A percentile compares a stretch with the other conserved stretches of the same genome.
phyloP scores from a whole-genome alignment of 306 rosid species.

The Macrotyloma uniflorum region DNA sequence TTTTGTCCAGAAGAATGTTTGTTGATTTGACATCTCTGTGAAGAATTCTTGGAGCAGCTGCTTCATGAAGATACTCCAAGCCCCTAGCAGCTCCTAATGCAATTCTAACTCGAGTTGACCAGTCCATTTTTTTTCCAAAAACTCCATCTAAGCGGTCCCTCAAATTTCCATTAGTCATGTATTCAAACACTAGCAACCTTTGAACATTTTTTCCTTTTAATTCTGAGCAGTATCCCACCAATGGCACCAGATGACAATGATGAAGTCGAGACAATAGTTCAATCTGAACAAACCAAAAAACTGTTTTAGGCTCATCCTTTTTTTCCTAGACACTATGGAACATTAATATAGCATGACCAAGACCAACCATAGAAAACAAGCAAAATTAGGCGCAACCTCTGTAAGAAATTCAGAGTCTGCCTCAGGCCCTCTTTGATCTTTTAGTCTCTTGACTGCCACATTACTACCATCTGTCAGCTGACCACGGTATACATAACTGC shows the following conservation, averaged over 20 bases:
- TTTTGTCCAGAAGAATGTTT: conserved; percentile 90
- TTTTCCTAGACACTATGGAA: background rate
- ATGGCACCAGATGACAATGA: conserved; percentile 91
- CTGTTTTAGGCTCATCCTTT: conserved; percentile 2
- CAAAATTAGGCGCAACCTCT: conserved; percentile 61
- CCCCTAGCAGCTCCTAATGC: conserved; percentile 99
- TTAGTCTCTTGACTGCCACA: conserved; percentile 81
- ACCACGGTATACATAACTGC: conserved; percentile 92
- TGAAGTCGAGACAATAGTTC: conserved; percentile 89
- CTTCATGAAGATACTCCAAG: conserved; percentile 96
- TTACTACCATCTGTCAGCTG: conserved; percentile 62
- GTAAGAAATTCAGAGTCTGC: conserved; percentile 69
- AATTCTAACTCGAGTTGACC: conserved; percentile 80
- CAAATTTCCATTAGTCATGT: conserved; percentile 84
- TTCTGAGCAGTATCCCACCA: conserved; percentile 89
- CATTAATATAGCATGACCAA: conserved; percentile 11
- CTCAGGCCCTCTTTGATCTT: conserved; percentile 69
- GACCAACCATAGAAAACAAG: conserved; percentile 31
- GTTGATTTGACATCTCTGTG: conserved; percentile 97
- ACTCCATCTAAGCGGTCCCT: conserved; percentile 83
- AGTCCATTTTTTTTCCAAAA: conserved; percentile 61
- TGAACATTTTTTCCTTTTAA: conserved; percentile 73
- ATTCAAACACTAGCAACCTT: conserved; percentile 80
- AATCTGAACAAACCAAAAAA: conserved; percentile 60
- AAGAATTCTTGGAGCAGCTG: conserved; percentile 96